Evolutionary conservation across 2,329 filamentous ascomycete genomes (phyloP), one percentile per base, ranked within the genome.

Genomic region (Leptographium procerum): DNA sequence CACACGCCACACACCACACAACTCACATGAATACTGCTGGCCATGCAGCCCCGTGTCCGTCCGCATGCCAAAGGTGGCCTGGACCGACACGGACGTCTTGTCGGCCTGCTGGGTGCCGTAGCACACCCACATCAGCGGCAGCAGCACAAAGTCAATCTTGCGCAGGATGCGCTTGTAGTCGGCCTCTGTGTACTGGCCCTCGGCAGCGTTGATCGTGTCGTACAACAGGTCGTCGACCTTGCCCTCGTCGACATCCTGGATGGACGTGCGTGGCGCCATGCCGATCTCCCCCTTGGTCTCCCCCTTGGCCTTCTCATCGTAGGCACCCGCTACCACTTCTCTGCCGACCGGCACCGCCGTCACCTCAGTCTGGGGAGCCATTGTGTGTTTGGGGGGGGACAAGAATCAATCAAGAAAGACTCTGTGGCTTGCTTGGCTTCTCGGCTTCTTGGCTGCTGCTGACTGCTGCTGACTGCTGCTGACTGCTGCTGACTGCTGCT

Each of bases 61-160:
- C 33, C 67, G 61, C 4, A 74, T 65, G 8, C 72, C 72, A 55
- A 73, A 73, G 1, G 67, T 72, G 16, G 72, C 71, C 55, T 74
- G 72, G 0, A 66, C 69, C 26, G 71, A 67, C 19, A 73, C 66
- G 0, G 72, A 71, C 3, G 73, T 77, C 64, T 78, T 77, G 65
- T 78, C 75, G 0, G 70, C 72, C 63, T 77, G 75, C 61, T 78
- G 76, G 45, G 77, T 73, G 43, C 76, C 76, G 59, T 77, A 69
- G 55, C 70, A 70, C 10, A 68, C 69, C 22, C 70, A 70, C 69
- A 71, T 71, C 66, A 71, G 69, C 4, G 70, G 70, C 52, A 72
- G 63, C 16, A 72, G 66, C 2, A 70, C 61, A n/a, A 68, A 68
- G 59, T 72, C 70, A n/a, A 72, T 56, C 62, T 71, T 71, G 47